These are phyloP conservation scores for Alternaria viburni DNA, from an alignment of 2,329 filamentous ascomycete genomes.

Conservation along the genomic window DNA sequence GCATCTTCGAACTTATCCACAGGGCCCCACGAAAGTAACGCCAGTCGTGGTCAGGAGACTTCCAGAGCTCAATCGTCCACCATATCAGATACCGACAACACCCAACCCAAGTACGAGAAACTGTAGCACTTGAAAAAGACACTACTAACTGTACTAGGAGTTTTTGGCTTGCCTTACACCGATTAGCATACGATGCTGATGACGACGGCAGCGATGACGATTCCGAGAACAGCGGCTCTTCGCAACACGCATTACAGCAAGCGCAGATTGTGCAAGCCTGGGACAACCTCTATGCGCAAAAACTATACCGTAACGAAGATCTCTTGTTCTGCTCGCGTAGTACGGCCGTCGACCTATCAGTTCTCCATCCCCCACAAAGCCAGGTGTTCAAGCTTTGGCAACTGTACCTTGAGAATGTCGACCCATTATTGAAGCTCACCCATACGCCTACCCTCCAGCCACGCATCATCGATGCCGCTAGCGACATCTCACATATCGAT, in stretches of 20 bases:
- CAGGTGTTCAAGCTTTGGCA: conserved; percentile 77
- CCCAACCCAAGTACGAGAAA: conserved; percentile 6
- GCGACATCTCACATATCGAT: conserved; percentile 59
- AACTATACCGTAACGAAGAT: conserved; percentile 50
- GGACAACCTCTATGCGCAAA: conserved; percentile 42
- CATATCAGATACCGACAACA: not conserved
- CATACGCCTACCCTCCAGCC: conserved; percentile 54
- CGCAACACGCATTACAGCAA: conserved; percentile 18
- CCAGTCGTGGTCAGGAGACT: not conserved
- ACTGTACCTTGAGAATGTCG: conserved; percentile 64
- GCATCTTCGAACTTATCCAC: conserved; percentile 17
- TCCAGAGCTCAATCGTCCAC: not conserved
- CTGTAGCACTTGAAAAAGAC: not conserved
- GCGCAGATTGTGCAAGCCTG: conserved; percentile 53
- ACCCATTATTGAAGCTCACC: conserved; percentile 38
- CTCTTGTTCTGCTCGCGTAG: conserved; percentile 60
- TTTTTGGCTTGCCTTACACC: conserved; percentile 34
- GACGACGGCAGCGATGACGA: conserved; percentile 2
- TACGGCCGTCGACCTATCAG: conserved; percentile 65
- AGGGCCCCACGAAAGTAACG: conserved; percentile 1
- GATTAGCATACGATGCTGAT: conserved; percentile 7
- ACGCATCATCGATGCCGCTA: conserved; percentile 66
- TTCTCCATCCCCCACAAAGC: conserved; percentile 68
- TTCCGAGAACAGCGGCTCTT: conserved; percentile 8
- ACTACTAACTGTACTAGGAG: conserved; percentile 18